phyloP scores from a whole-genome alignment of 352 stramenopile genomes.

The Globisporangium barbulae region DNA sequence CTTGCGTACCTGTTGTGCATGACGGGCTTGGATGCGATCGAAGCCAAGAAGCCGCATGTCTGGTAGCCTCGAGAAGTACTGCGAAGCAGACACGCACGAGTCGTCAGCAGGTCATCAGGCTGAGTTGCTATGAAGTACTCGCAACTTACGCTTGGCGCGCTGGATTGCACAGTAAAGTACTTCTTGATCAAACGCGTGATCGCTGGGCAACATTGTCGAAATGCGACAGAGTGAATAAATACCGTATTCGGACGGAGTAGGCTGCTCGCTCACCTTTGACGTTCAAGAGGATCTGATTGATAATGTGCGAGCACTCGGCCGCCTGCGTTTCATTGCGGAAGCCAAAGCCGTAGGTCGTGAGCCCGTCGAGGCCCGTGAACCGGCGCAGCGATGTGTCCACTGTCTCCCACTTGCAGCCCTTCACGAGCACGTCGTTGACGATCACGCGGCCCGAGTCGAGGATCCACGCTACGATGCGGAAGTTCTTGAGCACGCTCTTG shows the following conservation, averaged over 20 bases:
- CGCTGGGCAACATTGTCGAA: neutral
- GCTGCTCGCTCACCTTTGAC: constrained; percentile 26
- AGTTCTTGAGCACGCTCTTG: constrained; percentile 27
- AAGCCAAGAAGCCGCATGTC: constrained; percentile 19
- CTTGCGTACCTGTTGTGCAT: neutral
- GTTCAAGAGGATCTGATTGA: constrained; percentile 40
- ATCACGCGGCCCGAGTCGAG: constrained; percentile 53
- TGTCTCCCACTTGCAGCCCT: constrained; percentile 40
- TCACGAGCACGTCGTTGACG: constrained; percentile 41
- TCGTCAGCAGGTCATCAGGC: no score
- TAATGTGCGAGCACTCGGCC: constrained; percentile 45
- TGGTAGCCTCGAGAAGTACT: constrained; percentile 28
- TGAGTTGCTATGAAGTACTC: neutral
- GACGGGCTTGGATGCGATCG: constrained; percentile 9
- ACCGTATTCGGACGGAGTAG: neutral
- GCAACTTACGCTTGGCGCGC: constrained; percentile 1
- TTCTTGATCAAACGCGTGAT: constrained; percentile 13
- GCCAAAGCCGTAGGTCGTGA: constrained; percentile 39
- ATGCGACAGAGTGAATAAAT: neutral
- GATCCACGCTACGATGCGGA: constrained; percentile 56
- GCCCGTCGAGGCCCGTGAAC: constrained; percentile 33
- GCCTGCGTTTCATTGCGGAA: constrained; percentile 44
- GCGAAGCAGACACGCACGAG: neutral
- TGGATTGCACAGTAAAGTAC: neutral
- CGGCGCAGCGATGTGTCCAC: constrained; percentile 37